Evolutionary conservation across 495 filamentous ascomycete species (phyloP), one percentile per base, ranked within the genome.

Genomic region (Penicillium cinerascens): DNA sequence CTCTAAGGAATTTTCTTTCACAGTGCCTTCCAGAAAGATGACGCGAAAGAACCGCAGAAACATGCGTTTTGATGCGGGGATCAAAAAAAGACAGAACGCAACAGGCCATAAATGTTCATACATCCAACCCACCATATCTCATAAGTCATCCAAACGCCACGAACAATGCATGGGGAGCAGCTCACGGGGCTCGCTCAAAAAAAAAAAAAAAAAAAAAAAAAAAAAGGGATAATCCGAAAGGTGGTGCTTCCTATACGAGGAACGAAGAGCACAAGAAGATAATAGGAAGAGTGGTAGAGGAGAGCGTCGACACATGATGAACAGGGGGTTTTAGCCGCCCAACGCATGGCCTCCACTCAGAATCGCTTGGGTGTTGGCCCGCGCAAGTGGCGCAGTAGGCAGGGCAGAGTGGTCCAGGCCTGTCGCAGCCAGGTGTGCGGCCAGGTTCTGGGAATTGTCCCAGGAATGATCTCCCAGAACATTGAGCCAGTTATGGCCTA

Each of bases 401-500:
- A 79, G 54, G 53, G 72, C 48, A 40, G 71, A 55, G 64, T 72
- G 64, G 35, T 66, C 62, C 46, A 75, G 53, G n/a, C 67, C 55
- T 4, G 67, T 51, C 15, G 71, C 58, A 16, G 69, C 54, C 44
- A 68, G 63, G 49, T 54, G 54, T 20, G 41, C 46, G 0, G 66
- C 56, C 47, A 69, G 52, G 50, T 70, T 68, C 37, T 61, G 65
- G 15, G 61, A 61, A 48, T 59, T 66, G 51, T 72, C 74, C 82
- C 78, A 86, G n/a, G 78, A 76, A 61, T 90, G 87, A 56, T 96
- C 93, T 50, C 84, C 85, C 41, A 97, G 77, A 5, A 90, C 87
- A 52, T 83, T 90, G 26, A 97, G 78, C 81, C 95, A 98, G 43
- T 83, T 85, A 54, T 82, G 87, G 33, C 90, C 88, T 44, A 95